Evolutionary conservation across 495 filamentous ascomycete species (phyloP), one percentile per base, ranked within the genome.

Genomic region (Penicillium diatomitis): DNA sequence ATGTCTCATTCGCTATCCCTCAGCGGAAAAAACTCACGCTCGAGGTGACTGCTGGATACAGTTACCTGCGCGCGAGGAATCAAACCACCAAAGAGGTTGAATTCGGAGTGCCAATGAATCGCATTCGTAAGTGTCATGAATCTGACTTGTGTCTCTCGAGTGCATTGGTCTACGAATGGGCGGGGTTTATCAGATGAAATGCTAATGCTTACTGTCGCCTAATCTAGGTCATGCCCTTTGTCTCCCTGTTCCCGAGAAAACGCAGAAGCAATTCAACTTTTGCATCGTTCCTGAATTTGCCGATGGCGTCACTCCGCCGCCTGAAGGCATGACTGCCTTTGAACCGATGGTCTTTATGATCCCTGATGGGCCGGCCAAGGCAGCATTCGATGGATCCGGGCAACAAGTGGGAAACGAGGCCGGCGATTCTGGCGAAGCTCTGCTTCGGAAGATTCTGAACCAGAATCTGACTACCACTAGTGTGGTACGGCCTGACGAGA

Each of bases 11-110:
- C 34, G 74, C 81, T 3, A 76, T 86, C n/a, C 92, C 92, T 10
- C 85, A 87, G 69, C 76, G 92, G 52, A 98, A 96, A 72, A 98
- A 97, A 72, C 82, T 91, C 57, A 85, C 79, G 38, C 69, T 97
- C 31, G 84, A 87, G 66, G 72, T 97, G 28, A 65, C 64, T 11
- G 64, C 66, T 70, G 80, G 60, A 55, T 73, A 55, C 67, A 69
- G 55, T 8, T 83, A 81, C 45, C 61, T 96, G 38, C 83, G 84
- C 47, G 87, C 85, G 6, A 74, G 80, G 20, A 82, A 82, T 41
- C 72, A 84, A 6, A 66, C 77, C 11, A 81, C 79, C 8, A 81
- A 81, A 33, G 74, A 73, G 49, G 74, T 86, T 3, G 86, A 88
- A 47, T 82, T 85, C 55, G 82, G 77, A 0, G 73, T 91, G 36